A percentile compares a stretch with the other conserved stretches of the same genome.
Evolutionary conservation across 169 alveolate genomes (phyloP).

Genomic region (Plasmodium billcollinsi): DNA sequence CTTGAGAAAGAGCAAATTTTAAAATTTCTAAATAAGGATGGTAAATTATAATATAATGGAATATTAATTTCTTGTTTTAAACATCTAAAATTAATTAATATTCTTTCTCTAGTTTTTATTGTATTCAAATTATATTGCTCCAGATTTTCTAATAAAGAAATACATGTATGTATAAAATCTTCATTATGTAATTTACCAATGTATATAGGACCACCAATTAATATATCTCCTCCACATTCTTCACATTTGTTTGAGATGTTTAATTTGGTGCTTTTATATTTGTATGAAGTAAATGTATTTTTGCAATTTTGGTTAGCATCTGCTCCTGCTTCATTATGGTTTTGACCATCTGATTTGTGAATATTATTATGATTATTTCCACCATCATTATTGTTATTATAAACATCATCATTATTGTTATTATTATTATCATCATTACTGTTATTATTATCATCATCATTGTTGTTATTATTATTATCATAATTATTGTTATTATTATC

Average conservation of each 20-base stretch:
- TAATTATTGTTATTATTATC: background rate
- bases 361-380: background rate
- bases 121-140: constrained; percentile 44
- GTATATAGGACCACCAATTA: constrained; percentile 89
- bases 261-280: constrained; percentile 33
- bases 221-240: constrained; percentile 88
- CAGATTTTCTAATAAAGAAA: constrained; percentile 38
- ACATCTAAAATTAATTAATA: constrained; percentile 64
- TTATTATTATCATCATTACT: constrained; percentile 17
- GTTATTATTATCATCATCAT: background rate
- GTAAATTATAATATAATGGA: constrained; percentile 74
- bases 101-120: constrained; percentile 62
- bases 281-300: constrained; percentile 9
- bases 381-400: constrained; percentile 1
- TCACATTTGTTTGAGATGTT: constrained; percentile 80
- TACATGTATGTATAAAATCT: constrained; percentile 80
- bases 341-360: background rate
- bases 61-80: constrained; percentile 63
- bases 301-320: background rate
- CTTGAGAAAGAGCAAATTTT: constrained; percentile 61
- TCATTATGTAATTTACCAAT: constrained; percentile 85
- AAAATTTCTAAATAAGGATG: constrained; percentile 60
- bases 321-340: background rate
- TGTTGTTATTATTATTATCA: background rate
- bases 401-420: constrained; percentile 1